phyloP scores from a whole-genome alignment of 768 basidiomycete species.

The Leccinum subgranulosum region DNA sequence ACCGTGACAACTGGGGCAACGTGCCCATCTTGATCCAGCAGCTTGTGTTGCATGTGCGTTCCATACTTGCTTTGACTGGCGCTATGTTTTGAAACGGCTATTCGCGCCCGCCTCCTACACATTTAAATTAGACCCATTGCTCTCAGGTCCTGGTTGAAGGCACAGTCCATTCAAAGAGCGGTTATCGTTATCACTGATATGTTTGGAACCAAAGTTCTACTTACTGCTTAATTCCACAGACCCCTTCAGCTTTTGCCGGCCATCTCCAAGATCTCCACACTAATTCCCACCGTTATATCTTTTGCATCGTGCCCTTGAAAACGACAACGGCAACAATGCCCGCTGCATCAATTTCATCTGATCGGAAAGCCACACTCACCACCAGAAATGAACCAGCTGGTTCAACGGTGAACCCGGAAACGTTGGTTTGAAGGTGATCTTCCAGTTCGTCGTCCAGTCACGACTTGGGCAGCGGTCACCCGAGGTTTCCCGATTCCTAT shows the following conservation, averaged over 20 bases:
- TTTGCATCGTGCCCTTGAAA: background rate
- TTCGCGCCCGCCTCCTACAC: no score
- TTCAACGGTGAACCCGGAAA: background rate
- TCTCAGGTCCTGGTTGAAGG: background rate
- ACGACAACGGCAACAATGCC: background rate
- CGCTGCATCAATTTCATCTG: background rate
- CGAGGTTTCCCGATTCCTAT: background rate
- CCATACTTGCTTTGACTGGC: background rate
- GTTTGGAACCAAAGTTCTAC: background rate
- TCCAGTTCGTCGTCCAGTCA: background rate
- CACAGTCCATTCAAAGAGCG: background rate
- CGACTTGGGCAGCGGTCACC: background rate
- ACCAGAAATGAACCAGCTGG: background rate
- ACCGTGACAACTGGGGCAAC: no score
- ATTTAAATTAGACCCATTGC: background rate
- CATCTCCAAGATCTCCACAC: background rate
- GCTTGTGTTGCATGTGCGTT: background rate
- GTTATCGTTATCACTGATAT: background rate
- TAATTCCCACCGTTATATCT: background rate
- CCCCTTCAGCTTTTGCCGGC: background rate
- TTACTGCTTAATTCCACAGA: background rate
- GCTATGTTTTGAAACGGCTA: no score
- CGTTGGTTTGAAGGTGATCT: background rate
- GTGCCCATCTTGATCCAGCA: background rate
- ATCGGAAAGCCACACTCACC: background rate